phyloP scores from a whole-genome alignment of 2,329 filamentous ascomycete species.

The Penicillium aurantiogriseum region DNA sequence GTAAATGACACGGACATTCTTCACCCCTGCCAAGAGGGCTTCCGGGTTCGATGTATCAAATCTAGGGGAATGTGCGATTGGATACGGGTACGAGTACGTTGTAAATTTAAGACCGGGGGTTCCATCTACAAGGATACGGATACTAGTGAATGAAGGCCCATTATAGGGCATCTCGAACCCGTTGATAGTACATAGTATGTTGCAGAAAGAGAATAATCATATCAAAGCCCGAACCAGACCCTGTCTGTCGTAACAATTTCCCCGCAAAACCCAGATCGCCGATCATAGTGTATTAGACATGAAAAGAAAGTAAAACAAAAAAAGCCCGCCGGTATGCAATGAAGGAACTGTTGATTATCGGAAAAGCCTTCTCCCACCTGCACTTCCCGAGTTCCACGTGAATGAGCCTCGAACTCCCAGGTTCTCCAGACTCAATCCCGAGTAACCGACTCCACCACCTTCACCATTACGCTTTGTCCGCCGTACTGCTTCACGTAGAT shows the following conservation, averaged over 20 bases:
- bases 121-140: not conserved
- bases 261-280: not conserved
- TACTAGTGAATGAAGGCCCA: not conserved
- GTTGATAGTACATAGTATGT: not conserved
- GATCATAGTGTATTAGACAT: slow-evolving; percentile 2
- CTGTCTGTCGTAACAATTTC: not conserved
- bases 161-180: not conserved
- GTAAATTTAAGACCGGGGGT: not conserved
- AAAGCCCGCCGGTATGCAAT: slow-evolving; percentile 1
- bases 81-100: not conserved
- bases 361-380: slow-evolving; percentile 46
- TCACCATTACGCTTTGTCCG: slow-evolving; percentile 51
- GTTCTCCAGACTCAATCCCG: slow-evolving; percentile 47
- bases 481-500: slow-evolving; percentile 50
- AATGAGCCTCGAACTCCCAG: slow-evolving; percentile 45
- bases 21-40: slow-evolving; percentile 1
- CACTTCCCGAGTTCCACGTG: slow-evolving; percentile 44
- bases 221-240: not conserved
- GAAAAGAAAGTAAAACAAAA: not conserved
- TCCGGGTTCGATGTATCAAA: not conserved
- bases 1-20: not conserved
- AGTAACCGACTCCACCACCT: slow-evolving; percentile 49
- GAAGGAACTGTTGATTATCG: slow-evolving; percentile 28
- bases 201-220: not conserved
- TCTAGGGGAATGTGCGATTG: not conserved